Conservation (phyloP, 2,329 filamentous ascomycete species). For the Penicillium hordei region DNA sequence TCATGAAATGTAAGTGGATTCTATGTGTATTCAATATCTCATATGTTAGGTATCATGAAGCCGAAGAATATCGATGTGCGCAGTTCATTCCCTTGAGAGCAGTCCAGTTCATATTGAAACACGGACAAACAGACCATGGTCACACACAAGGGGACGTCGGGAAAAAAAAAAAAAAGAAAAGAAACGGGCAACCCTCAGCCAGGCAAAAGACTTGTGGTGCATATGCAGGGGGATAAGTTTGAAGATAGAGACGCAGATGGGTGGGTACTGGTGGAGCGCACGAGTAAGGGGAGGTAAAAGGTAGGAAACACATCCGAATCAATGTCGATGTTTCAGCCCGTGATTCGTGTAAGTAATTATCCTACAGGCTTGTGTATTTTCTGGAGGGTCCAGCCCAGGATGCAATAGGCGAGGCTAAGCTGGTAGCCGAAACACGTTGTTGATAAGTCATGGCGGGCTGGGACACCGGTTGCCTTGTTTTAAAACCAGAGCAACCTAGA, state of each 20-base stretch:
- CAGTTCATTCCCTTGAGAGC: neutral
- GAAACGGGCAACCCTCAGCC: neutral
- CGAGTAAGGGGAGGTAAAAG: neutral
- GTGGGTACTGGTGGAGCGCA: neutral
- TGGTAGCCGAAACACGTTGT: conserved; percentile 3
- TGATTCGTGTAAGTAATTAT: conserved; percentile 11
- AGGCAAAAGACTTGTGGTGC: conserved; percentile 6
- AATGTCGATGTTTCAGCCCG: neutral
- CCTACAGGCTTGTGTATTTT: conserved; percentile 4
- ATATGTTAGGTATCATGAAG: neutral
- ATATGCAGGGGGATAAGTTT: conserved; percentile 11
- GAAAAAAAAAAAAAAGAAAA: neutral
- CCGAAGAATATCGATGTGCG: neutral
- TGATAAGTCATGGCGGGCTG: neutral
- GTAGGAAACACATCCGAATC: neutral
- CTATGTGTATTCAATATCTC: conserved; percentile 1
- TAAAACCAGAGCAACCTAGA: conserved; percentile 19
- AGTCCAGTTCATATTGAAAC: conserved; percentile 13
- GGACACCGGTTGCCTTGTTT: conserved; percentile 6
- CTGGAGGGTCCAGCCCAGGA: conserved; percentile 4
- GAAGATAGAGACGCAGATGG: conserved; percentile 1
- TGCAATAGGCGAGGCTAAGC: conserved; percentile 3
- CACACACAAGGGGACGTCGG: neutral
- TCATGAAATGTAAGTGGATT: neutral
- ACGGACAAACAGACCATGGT: conserved; percentile 9